Evolutionary conservation across 164 flowering plant genomes (phyloP), one percentile per base, ranked within the genome.

Genomic region (Macadamia integrifolia): DNA sequence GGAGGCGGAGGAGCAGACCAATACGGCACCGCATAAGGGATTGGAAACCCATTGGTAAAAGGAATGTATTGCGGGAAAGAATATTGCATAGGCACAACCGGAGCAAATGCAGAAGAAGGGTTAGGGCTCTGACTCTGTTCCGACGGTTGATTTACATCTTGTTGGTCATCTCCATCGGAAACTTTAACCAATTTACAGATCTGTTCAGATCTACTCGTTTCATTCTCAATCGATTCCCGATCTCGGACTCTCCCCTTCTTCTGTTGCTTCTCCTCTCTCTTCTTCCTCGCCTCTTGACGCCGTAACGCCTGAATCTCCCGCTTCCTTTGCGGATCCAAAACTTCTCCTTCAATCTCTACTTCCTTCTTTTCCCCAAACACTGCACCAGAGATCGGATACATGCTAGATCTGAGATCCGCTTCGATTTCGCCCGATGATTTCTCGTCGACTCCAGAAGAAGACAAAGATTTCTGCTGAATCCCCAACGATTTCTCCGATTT

Each of bases 261-360:
- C 57, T 69, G 69, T 46, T 71, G 69, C 76, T 83, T 83, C 75
- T 69, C 74, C 6, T 76, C 79, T 44, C 80, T 68, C 74, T 85
- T 86, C 79, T 50, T 79, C 72, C 77, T 68, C 14, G 87, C 86
- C 49, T 83, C 88, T 23, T 72, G 86, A 7, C 91, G 68, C 58
- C 82, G 62, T 74, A 75, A 12, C 29, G 84, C 80, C 10, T 84
- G 83, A 58, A 78, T 69, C 76, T 86, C 87, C 29, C 80, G 76
- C 72, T 73, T 75, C 73, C 43, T 52, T 74, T 14, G 60, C 63
- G 42, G 68, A 67, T 75, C 78, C 64, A 71, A n/a, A 18, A 57
- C 64, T 8, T 6, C 71, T 15, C 56, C 53, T 28, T 17, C 6
- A 7, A 35, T 35, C 29, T 43, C 9, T 11, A 23, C 46, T 15